Conservation (phyloP, 2,329 filamentous ascomycete species). For the Colletotrichum sublineola region DNA sequence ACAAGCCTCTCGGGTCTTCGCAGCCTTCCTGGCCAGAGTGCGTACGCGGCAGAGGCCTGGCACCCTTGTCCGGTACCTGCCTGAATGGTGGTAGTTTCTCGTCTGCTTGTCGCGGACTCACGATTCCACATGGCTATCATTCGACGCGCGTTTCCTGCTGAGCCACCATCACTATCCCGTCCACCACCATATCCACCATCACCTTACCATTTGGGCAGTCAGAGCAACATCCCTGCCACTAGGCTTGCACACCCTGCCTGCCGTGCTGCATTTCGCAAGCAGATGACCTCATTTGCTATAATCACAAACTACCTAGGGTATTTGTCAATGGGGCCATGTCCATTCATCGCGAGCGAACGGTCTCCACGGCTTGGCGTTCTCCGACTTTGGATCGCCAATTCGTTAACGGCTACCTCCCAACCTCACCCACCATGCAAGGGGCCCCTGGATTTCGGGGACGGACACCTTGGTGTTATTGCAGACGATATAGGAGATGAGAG, state of each 20-base stretch:
- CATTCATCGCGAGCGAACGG: conserved; percentile 9
- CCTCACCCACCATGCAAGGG: background rate
- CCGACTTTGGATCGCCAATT: conserved; percentile 14
- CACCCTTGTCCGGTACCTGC: background rate
- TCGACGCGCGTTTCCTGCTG: background rate
- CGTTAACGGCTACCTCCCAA: background rate
- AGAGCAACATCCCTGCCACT: background rate
- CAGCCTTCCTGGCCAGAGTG: background rate
- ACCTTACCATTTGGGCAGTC: background rate
- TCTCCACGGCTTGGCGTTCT: conserved; percentile 11
- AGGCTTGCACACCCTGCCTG: background rate
- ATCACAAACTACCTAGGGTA: no score
- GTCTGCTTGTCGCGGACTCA: background rate
- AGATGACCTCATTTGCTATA: conserved; percentile 11
- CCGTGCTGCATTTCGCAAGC: conserved; percentile 11
- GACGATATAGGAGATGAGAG: background rate
- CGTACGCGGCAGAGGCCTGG: conserved; percentile 18
- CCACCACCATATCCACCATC: background rate
- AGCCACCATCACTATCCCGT: background rate
- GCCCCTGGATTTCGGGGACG: background rate
- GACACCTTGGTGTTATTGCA: background rate
- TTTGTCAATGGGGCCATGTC: conserved; percentile 15
- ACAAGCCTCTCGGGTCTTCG: conserved; percentile 2
- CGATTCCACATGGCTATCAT: background rate
- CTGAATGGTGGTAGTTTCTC: conserved; percentile 1